These are phyloP conservation scores for Aspergillus incahuasiensis DNA, from an alignment of 495 filamentous ascomycete species.

Conservation along the genomic window DNA sequence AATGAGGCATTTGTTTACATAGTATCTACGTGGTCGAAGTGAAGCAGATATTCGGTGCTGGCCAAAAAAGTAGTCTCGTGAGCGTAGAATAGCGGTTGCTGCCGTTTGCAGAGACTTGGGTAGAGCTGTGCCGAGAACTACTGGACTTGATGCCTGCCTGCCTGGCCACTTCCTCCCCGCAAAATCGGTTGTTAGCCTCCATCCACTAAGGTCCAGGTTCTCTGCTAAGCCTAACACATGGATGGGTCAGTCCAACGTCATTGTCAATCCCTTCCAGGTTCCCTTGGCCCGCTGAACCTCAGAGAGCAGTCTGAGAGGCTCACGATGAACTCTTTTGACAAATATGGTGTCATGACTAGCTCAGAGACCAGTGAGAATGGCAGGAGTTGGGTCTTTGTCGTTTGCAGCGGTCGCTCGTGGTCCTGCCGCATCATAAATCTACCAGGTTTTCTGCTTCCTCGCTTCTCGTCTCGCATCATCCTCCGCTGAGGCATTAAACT, in stretches of 20 bases:
- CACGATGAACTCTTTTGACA: background rate
- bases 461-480: background rate
- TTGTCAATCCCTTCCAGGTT: conserved; percentile 1
- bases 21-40: background rate
- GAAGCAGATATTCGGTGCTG: background rate
- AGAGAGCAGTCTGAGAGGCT: background rate
- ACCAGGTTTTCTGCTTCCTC: background rate
- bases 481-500: conserved; percentile 5
- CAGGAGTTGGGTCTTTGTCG: background rate
- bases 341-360: background rate
- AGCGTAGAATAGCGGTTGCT: background rate
- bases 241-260: conserved; percentile 20
- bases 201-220: background rate
- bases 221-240: background rate
- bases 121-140: no score
- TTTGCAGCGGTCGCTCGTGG: conserved; percentile 7
- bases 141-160: background rate
- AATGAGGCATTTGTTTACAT: conserved; percentile 3
- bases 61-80: no score
- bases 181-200: conserved; percentile 15
- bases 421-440: conserved; percentile 6
- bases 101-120: no score
- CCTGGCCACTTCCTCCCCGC: conserved; percentile 16
- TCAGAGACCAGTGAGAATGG: background rate
- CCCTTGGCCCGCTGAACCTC: conserved; percentile 13